Percentiles rank a stretch among this genome's conserved stretches.
Evolutionary conservation across 2,329 filamentous ascomycete genomes (phyloP).

Genomic region (Penicillium paneum): DNA sequence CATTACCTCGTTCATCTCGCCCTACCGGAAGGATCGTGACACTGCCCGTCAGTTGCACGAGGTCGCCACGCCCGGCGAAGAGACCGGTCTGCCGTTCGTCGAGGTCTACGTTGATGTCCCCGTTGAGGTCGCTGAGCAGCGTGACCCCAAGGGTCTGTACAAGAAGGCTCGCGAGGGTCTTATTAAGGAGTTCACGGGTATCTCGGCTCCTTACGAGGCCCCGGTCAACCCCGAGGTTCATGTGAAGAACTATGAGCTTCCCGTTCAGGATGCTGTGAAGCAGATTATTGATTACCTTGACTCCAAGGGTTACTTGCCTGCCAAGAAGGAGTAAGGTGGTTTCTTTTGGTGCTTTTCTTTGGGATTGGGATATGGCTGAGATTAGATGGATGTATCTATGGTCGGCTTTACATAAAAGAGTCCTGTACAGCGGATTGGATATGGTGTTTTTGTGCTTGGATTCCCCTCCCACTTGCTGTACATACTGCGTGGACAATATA

Average conservation of each 20-base stretch:
- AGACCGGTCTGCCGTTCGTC: constrained; percentile 73
- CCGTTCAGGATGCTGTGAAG: constrained; percentile 82
- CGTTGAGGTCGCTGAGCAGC: constrained; percentile 85
- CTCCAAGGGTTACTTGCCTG: constrained; percentile 60
- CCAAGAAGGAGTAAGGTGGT: constrained; percentile 29
- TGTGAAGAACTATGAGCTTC: constrained; percentile 76
- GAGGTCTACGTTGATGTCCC: constrained; percentile 93
- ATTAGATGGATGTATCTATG: constrained; percentile 1
- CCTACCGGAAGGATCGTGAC: constrained; percentile 82
- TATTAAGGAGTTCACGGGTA: constrained; percentile 96
- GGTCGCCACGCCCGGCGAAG: constrained; percentile 56
- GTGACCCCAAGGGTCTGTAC: constrained; percentile 96
- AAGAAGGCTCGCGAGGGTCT: constrained; percentile 92
- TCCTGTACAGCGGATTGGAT: constrained; percentile 14
- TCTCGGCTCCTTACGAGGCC: constrained; percentile 91
- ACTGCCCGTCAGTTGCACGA: constrained; percentile 78
- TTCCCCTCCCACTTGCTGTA: constrained; percentile 16
- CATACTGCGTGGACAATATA: constrained; percentile 16
- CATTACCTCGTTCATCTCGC: constrained; percentile 95
- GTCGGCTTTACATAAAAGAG: not conserved
- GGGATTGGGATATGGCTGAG: not conserved
- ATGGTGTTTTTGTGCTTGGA: constrained; percentile 7
- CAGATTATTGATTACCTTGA: constrained; percentile 79
- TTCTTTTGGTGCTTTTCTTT: not conserved
- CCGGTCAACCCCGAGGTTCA: constrained; percentile 82